Conservation (phyloP, 257 asterid genomes). For the Fraxinus excelsior region DNA sequence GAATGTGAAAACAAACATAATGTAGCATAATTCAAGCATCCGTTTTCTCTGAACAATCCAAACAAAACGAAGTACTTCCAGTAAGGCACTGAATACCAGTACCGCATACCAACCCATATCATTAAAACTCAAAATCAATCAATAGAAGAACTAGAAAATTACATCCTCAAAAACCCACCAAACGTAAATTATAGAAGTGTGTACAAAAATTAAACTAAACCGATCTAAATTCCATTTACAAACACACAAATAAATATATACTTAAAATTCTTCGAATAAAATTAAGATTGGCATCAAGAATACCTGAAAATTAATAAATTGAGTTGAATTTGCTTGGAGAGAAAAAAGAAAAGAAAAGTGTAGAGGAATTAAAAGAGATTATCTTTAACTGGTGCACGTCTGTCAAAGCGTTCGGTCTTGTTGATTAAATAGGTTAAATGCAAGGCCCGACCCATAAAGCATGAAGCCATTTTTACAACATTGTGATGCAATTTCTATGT, state of each 20-base stretch:
- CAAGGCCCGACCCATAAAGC: not conserved
- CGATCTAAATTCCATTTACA: not conserved
- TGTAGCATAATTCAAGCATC: not conserved
- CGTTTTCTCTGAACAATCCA: not conserved
- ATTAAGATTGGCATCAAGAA: not conserved
- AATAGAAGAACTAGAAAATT: not conserved
- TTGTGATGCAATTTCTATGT: not conserved
- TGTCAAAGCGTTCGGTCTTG: not conserved
- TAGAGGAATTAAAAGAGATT: slow-evolving; percentile 25
- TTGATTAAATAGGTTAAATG: not conserved
- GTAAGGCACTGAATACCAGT: not conserved
- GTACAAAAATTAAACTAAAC: not conserved
- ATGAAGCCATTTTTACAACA: not conserved
- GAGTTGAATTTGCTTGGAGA: slow-evolving; percentile 21
- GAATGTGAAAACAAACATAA: not conserved
- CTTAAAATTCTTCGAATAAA: slow-evolving; percentile 4
- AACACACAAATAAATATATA: not conserved
- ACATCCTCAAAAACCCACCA: not conserved
- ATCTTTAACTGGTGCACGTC: slow-evolving; percentile 4
- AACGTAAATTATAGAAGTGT: not conserved
- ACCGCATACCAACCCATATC: not conserved
- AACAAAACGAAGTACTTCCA: not conserved
- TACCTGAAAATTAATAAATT: slow-evolving; percentile 30
- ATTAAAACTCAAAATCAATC: not conserved
- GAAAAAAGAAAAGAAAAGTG: slow-evolving; percentile 12